Evolutionary conservation across 805 yeast species (phyloP).

Genomic region (Ogataea nonfermentans): DNA sequence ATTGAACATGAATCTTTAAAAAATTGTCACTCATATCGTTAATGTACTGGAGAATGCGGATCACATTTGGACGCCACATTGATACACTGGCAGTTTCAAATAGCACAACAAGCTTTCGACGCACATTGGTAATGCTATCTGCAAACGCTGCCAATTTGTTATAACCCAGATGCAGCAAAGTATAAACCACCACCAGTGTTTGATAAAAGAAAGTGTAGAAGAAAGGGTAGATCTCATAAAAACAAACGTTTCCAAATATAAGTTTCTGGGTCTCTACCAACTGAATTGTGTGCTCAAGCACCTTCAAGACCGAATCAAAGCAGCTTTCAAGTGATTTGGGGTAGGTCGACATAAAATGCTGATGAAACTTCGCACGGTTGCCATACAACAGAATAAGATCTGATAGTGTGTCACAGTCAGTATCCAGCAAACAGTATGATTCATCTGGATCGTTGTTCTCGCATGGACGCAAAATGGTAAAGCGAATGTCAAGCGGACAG

Average conservation of each 20-base stretch:
- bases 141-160: constrained; percentile 29
- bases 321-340: constrained; percentile 38
- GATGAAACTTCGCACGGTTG: constrained; percentile 50
- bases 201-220: constrained; percentile 50
- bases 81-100: constrained; percentile 28
- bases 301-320: constrained; percentile 38
- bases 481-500: constrained; percentile 32
- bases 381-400: constrained; percentile 49
- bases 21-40: constrained; percentile 34
- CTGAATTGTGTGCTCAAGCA: constrained; percentile 36
- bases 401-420: constrained; percentile 38
- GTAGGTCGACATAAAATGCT: constrained; percentile 45
- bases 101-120: constrained; percentile 31
- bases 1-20: constrained; percentile 23
- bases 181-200: constrained; percentile 49
- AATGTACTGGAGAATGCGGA: constrained; percentile 32
- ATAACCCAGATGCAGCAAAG: constrained; percentile 44
- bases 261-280: constrained; percentile 36
- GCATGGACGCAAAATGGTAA: constrained; percentile 32
- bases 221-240: constrained; percentile 45
- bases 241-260: constrained; percentile 29
- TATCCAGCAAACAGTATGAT: constrained; percentile 27
- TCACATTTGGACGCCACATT: constrained; percentile 32
- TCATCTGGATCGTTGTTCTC: constrained; percentile 22
- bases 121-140: constrained; percentile 26